These are phyloP conservation scores for Pythium phragmiticola DNA, from an alignment of 352 stramenopile species.

Conservation along the genomic window DNA sequence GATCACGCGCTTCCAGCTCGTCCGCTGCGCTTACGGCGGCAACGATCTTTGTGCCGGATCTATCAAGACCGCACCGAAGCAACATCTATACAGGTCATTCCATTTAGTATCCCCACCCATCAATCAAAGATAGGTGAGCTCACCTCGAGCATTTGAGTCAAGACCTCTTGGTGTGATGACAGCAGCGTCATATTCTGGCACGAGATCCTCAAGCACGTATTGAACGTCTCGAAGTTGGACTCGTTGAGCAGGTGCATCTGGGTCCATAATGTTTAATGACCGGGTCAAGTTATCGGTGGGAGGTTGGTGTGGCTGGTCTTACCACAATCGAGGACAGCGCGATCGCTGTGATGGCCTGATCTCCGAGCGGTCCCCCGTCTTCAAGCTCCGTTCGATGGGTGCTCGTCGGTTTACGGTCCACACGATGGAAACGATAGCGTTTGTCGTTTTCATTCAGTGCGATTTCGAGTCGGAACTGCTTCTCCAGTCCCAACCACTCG, in stretches of 20 bases:
- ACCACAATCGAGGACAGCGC: constrained; percentile 15
- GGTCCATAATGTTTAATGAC: not conserved
- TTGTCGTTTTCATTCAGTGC: constrained; percentile 13
- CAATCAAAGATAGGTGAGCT: not conserved
- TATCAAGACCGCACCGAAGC: not conserved
- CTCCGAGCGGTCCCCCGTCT: constrained; percentile 18
- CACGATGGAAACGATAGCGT: constrained; percentile 2
- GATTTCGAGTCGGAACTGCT: constrained; percentile 9
- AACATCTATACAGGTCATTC: constrained; percentile 2
- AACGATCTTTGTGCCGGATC: not conserved
- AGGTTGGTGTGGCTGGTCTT: not conserved
- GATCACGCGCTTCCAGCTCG: constrained; percentile 21
- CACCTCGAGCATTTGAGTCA: constrained; percentile 4
- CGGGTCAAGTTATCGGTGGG: not conserved
- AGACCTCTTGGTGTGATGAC: not conserved
- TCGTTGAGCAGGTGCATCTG: constrained; percentile 12
- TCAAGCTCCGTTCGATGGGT: constrained; percentile 11
- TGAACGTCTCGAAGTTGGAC: not conserved
- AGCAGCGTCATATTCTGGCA: not conserved
- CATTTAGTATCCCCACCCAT: not conserved
- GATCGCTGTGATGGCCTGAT: constrained; percentile 5
- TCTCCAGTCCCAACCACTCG: constrained; percentile 10
- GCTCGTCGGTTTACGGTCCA: not conserved
- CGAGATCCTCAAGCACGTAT: not conserved
- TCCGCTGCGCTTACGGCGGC: not conserved